Percentiles rank a stretch among this genome's conserved stretches.
Conservation (phyloP, 352 stramenopile genomes). For the Globisporangium nunn region DNA sequence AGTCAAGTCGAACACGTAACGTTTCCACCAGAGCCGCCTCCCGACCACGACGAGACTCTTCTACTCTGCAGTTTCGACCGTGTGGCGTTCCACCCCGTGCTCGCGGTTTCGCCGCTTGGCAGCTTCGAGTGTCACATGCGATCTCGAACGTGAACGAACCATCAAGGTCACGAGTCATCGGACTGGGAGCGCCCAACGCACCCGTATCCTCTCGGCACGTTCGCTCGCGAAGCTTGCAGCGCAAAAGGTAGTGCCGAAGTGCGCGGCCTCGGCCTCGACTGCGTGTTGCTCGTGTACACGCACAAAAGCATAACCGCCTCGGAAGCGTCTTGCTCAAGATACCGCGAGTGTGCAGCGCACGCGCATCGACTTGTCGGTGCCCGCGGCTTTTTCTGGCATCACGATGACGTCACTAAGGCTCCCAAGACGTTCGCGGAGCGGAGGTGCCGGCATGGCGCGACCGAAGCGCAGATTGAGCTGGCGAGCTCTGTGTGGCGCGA, state of each 20-base stretch:
- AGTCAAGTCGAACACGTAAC: too few relatives aligned
- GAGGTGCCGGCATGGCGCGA: slow-evolving; percentile 20
- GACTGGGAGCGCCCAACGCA: not conserved
- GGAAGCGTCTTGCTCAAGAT: slow-evolving; percentile 4
- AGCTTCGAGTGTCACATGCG: slow-evolving; percentile 22
- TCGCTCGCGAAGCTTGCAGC: not conserved
- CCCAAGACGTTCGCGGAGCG: slow-evolving; percentile 30
- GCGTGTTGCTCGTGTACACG: slow-evolving; percentile 7
- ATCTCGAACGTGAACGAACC: slow-evolving; percentile 4
- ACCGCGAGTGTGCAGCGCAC: slow-evolving; percentile 20
- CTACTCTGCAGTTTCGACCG: slow-evolving; percentile 27
- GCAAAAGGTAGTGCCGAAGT: slow-evolving; percentile 9
- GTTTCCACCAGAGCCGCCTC: too few relatives aligned
- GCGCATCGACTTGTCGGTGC: slow-evolving; percentile 12
- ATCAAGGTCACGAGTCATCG: slow-evolving; percentile 13
- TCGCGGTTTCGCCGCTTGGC: slow-evolving; percentile 10
- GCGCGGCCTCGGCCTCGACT: slow-evolving; percentile 1
- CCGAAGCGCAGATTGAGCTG: slow-evolving; percentile 12
- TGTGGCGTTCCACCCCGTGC: slow-evolving; percentile 13
- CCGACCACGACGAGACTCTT: slow-evolving; percentile 11
- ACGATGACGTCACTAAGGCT: slow-evolving; percentile 20
- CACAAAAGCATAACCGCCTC: slow-evolving; percentile 8
- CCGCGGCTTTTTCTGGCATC: slow-evolving; percentile 15
- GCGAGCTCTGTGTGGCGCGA: not conserved
- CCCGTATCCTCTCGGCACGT: not conserved